These are phyloP conservation scores for Cinnamomum chago DNA, from an alignment of 164 flowering plant genomes.

Conservation along the genomic window DNA sequence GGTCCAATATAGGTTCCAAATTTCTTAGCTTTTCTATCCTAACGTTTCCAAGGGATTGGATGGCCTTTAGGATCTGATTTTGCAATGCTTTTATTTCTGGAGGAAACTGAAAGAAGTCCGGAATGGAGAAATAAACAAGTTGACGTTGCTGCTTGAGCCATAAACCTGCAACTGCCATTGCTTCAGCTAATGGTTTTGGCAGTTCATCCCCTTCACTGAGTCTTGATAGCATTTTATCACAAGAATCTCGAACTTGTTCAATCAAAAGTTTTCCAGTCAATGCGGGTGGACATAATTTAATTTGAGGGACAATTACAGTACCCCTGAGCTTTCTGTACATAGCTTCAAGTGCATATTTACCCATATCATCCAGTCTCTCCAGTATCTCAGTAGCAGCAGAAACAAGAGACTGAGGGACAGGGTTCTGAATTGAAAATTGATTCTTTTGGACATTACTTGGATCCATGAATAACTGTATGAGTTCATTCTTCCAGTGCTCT, in stretches of 20 bases:
- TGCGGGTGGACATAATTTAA: slow-evolving; percentile 19
- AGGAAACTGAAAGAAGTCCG: slow-evolving; percentile 40
- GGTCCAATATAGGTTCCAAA: slow-evolving; percentile 43
- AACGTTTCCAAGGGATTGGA: slow-evolving; percentile 37
- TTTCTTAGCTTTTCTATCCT: slow-evolving; percentile 30
- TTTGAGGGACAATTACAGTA: slow-evolving; percentile 20
- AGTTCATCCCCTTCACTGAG: slow-evolving; percentile 39
- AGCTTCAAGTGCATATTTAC: slow-evolving; percentile 35
- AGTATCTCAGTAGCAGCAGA: slow-evolving; percentile 43
- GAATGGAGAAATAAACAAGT: slow-evolving; percentile 11
- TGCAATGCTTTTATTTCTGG: slow-evolving; percentile 47
- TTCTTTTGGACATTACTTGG: slow-evolving; percentile 36
- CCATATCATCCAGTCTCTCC: slow-evolving; percentile 39
- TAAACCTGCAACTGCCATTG: slow-evolving; percentile 57
- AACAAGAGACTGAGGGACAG: slow-evolving; percentile 22
- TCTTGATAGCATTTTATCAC: slow-evolving; percentile 38
- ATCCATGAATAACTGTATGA: slow-evolving; percentile 38
- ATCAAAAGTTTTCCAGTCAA: slow-evolving; percentile 27
- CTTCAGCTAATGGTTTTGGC: slow-evolving; percentile 54
- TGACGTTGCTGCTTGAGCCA: slow-evolving; percentile 34
- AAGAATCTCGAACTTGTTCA: slow-evolving; percentile 27
- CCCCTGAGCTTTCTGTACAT: slow-evolving; percentile 64
- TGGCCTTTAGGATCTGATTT: slow-evolving; percentile 60
- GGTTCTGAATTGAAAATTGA: slow-evolving; percentile 3
- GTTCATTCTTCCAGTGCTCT: slow-evolving; percentile 2